phyloP scores from a whole-genome alignment of 2,329 filamentous ascomycete genomes.

The Metarhizium sp. region DNA sequence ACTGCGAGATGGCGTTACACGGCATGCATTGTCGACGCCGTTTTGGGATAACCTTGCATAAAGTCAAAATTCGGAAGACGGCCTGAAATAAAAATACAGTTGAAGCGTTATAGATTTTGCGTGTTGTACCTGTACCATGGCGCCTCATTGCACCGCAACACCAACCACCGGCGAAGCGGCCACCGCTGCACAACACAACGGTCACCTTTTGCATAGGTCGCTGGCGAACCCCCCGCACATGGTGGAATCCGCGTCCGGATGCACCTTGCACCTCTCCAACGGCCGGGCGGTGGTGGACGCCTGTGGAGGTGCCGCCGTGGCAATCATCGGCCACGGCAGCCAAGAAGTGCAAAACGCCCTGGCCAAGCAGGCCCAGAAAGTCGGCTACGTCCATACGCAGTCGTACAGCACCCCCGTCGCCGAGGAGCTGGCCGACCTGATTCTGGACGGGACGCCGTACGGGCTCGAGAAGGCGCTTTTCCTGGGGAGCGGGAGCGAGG shows the following conservation, averaged over 20 bases:
- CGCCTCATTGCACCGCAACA: neutral
- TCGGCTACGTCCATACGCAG: conserved; percentile 18
- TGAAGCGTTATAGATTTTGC: too few species aligned
- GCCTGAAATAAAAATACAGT: too few species aligned
- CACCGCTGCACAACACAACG: neutral
- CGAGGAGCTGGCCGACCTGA: conserved; percentile 17
- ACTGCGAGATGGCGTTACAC: too few species aligned
- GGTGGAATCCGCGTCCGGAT: neutral
- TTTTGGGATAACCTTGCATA: too few species aligned
- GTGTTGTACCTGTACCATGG: neutral
- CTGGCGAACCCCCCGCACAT: neutral
- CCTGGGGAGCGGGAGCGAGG: conserved; percentile 20
- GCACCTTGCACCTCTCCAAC: neutral
- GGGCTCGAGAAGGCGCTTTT: conserved; percentile 16
- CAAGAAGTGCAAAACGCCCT: conserved; percentile 46
- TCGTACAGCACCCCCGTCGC: conserved; percentile 15
- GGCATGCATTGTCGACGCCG: too few species aligned
- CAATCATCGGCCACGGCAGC: conserved; percentile 53
- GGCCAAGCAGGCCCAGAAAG: conserved; percentile 38
- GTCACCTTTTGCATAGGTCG: neutral
- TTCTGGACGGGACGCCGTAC: too few species aligned
- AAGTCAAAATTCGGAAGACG: too few species aligned
- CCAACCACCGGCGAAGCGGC: neutral
- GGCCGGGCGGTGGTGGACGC: neutral
- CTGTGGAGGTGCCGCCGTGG: conserved; percentile 36